Conservation (phyloP, 1,284 basidiomycete genomes). For the Trametes pubescens region DNA sequence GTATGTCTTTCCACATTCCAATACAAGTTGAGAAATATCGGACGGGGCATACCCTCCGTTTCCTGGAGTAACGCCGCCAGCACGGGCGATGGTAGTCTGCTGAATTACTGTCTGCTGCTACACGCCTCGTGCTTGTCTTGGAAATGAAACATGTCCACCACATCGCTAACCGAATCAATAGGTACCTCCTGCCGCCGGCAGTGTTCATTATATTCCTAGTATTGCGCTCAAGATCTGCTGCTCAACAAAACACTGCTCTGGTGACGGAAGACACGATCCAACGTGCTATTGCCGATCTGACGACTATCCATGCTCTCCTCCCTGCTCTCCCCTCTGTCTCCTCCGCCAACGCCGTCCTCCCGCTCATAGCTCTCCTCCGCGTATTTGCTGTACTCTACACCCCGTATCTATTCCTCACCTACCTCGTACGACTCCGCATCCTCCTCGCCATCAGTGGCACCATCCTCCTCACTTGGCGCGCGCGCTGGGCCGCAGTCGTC, state of each 20-base stretch:
- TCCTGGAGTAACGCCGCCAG: background rate
- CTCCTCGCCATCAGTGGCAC: slow-evolving; percentile 68
- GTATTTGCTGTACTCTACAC: slow-evolving; percentile 57
- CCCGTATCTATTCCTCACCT: slow-evolving; percentile 67
- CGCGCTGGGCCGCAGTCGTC: slow-evolving; percentile 67
- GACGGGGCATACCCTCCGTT: too few relatives aligned
- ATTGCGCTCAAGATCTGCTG: slow-evolving; percentile 42
- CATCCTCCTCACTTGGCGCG: slow-evolving; percentile 64
- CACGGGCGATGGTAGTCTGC: background rate
- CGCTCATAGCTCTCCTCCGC: slow-evolving; percentile 52
- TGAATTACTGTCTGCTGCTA: background rate
- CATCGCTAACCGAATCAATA: slow-evolving; percentile 25
- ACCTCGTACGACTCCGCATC: slow-evolving; percentile 64
- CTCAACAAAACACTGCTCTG: slow-evolving; percentile 45
- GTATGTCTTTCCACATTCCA: slow-evolving; percentile 47
- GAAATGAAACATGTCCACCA: too few relatives aligned
- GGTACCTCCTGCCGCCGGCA: slow-evolving; percentile 55
- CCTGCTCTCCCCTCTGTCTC: slow-evolving; percentile 42
- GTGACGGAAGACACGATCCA: slow-evolving; percentile 72
- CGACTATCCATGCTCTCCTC: slow-evolving; percentile 60
- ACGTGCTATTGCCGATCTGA: slow-evolving; percentile 60
- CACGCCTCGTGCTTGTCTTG: too few relatives aligned
- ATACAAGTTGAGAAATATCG: too few relatives aligned
- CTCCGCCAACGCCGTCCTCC: slow-evolving; percentile 37
- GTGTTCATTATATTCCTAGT: slow-evolving; percentile 46